phyloP scores from a whole-genome alignment of 331 rosid species.

The Malus hybrid region DNA sequence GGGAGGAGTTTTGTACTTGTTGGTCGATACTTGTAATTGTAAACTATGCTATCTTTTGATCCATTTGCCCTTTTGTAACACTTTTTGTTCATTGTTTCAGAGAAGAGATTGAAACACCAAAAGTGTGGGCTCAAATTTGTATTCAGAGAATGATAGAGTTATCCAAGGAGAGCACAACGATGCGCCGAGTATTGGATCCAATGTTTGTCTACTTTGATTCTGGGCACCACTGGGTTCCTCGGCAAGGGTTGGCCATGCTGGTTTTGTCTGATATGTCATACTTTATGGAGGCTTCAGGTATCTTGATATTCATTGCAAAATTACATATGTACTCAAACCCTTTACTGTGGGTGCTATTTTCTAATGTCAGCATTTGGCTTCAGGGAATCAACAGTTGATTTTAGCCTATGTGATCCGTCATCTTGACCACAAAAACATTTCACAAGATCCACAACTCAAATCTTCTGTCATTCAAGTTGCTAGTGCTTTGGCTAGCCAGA shows the following conservation, averaged over 20 bases:
- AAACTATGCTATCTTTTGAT: not conserved
- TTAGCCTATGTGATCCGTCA: conserved; percentile 75
- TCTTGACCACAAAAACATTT: conserved; percentile 87
- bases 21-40: not conserved
- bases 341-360: not conserved
- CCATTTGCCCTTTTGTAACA: not conserved
- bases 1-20: not conserved
- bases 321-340: not conserved
- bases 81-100: conserved; percentile 32
- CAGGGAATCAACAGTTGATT: conserved; percentile 78
- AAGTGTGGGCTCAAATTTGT: conserved; percentile 85
- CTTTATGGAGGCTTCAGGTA: conserved; percentile 74
- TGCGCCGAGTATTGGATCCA: conserved; percentile 90
- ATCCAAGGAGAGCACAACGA: conserved; percentile 87
- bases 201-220: conserved; percentile 82
- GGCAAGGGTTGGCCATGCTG: conserved; percentile 65
- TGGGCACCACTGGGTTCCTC: conserved; percentile 72
- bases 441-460: conserved; percentile 73
- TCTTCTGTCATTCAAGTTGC: conserved; percentile 68
- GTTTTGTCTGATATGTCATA: conserved; percentile 77
- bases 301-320: conserved; percentile 10
- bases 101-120: conserved; percentile 84
- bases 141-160: conserved; percentile 84
- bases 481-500: conserved; percentile 69
- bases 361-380: conserved; percentile 9